Base-by-base conservation (phyloP, 805 yeast genomes). In the Wickerhamomyces mucosus region DNA sequence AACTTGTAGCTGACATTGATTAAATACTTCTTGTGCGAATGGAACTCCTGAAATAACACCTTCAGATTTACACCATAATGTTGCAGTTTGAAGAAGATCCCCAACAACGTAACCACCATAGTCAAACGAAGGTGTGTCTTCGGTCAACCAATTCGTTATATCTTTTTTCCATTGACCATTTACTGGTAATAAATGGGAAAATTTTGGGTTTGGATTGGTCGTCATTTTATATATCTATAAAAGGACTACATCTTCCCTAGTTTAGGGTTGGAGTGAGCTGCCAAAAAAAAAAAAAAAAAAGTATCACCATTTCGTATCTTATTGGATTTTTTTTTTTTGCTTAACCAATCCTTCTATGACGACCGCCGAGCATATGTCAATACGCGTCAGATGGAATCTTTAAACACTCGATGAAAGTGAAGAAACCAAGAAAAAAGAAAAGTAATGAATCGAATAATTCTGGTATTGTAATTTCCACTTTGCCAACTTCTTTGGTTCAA, bases 31-130 rank as follows among this genome's bases (percentile, higher is more conserved):
- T 31, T 71, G 67, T 3, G 92, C 95, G 57, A 89, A 89, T 3
- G 96, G 95, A 7, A 82, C 72, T 20, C 97, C 96, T 25, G 84
- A 73, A 5, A 89, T 59, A 5, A 84, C 64, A 17, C 96, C 96
- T 25, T 66, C 62, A 37, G 78, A 78, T 56, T 88, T 88, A 65
- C 94, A 81, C 58, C 71, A 79, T 26, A 88, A 61, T 3, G 83
- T 74, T 3, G 95, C 96, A 3, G 75, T 63, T 47, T 83, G 80
- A 4, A 44, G 43, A 27, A 67, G 77, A 33, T 69, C 67, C 10
- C 97, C 96, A n/a, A 89, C 97, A 3, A 89, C 97, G 47, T 61
- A 84, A 3, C 96, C 97, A 21, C 97, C 97, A 46, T 78, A 81
- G 54, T 88, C 97, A 46, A 89, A 89, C 0, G 94, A 75, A 2